Percentiles rank a stretch among this genome's conserved stretches.
Conservation (phyloP, 441 rosid genomes). For the Hura crepitans region DNA sequence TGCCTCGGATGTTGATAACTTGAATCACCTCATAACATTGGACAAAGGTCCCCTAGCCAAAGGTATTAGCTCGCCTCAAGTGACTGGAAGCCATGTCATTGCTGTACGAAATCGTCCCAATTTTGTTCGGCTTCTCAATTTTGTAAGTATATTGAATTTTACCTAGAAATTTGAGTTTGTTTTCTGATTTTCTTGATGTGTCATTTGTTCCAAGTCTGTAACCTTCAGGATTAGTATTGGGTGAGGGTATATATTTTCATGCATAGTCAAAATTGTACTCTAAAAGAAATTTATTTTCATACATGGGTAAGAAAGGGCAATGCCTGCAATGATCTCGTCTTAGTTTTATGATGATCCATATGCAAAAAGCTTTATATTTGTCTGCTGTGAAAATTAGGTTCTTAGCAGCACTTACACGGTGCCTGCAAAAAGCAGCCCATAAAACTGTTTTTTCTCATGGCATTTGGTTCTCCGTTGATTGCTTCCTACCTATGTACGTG, state of each 20-base stretch:
- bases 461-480: not conserved
- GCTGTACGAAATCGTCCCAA: slow-evolving; percentile 58
- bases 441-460: slow-evolving; percentile 1
- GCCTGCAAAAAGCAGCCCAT: not conserved
- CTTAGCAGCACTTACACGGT: not conserved
- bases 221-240: not conserved
- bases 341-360: too few relatives aligned
- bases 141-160: slow-evolving; percentile 58
- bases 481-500: slow-evolving; percentile 1
- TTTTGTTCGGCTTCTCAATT: slow-evolving; percentile 59
- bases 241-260: not conserved
- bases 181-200: not conserved
- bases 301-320: not conserved
- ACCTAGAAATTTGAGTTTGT: slow-evolving; percentile 8
- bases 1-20: slow-evolving; percentile 93
- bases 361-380: not conserved
- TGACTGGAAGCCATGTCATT: slow-evolving; percentile 58
- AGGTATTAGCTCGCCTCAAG: slow-evolving; percentile 66
- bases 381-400: slow-evolving; percentile 7
- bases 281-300: not conserved
- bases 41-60: slow-evolving; percentile 65
- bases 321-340: not conserved
- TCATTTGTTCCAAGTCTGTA: not conserved
- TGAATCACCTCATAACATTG: slow-evolving; percentile 63
- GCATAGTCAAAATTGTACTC: not conserved